Evolutionary conservation across 2,329 filamentous ascomycete species (phyloP), one percentile per base, ranked within the genome.

Genomic region (Stylonectria norvegica): DNA sequence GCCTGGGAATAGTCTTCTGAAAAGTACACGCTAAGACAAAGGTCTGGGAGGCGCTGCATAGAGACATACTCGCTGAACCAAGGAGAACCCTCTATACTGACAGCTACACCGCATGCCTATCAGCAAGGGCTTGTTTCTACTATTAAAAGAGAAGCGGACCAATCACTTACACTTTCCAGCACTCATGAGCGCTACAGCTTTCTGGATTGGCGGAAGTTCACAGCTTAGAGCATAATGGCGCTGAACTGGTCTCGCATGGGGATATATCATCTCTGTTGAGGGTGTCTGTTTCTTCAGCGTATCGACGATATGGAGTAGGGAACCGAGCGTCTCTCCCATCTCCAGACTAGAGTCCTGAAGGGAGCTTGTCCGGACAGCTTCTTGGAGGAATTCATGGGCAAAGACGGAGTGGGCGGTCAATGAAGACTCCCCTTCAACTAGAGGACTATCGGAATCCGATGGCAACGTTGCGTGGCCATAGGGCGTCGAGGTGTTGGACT

Each of bases 361-460:
- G 8, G 58, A 49, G n/a, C 46, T 55, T 17, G 56, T 53, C 9
- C 51, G 55, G 12, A 65, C 63, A 4, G 61, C 62, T 38, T 68
- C 62, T 16, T 65, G 59, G 3, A 70, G 52, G 30, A 73, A 68
- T 34, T 72, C 66, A 16, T 65, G 70, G 22, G 70, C 70, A 45
- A 73, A 73, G 10, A 62, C 64, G 2, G 69, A 68, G 40, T 73
- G 70, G 2, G 70, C 70, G 5, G 69, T 62, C 17, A 73, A 47
- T 2, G 69, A 72, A 3, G 68, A 70, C 43, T 68, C 66, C 6
- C 69, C 70, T 32, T 72, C 69, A 7, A 72, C 55, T 3, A 65
- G 56, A 5, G 57, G 54, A n/a, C 55, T 60, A 5, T 58, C 56
- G 15, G 53, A 41, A 31, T 49, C 42, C 5, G 47, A 16, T 15